Evolutionary conservation across 768 basidiomycete species (phyloP).

Genomic region (Phlebiopsis flavidoalba): DNA sequence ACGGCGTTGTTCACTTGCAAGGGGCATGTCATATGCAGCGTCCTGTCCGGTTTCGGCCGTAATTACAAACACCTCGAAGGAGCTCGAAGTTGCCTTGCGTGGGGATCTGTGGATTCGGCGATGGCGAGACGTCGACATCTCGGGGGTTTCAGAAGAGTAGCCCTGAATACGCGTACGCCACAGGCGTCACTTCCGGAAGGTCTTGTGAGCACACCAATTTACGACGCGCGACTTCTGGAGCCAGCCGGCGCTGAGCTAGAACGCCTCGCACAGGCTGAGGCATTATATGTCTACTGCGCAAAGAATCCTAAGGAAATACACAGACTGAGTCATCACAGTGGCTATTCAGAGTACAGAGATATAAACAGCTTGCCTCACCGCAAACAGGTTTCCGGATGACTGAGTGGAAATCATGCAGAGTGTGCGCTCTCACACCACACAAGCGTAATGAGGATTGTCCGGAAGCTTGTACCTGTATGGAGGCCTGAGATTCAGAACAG

Average conservation of each 20-base stretch:
- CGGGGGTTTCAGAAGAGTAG: not conserved
- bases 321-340: not conserved
- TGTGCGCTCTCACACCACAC: not conserved
- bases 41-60: not conserved
- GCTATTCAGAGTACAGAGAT: not conserved
- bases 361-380: not conserved
- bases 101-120: not conserved
- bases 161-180: not conserved
- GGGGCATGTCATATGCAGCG: not conserved
- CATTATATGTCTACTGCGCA: not conserved
- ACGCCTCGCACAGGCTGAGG: not conserved
- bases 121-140: not conserved
- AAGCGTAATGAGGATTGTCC: constrained; percentile 1
- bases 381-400: not conserved
- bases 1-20: not conserved
- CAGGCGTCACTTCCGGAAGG: not conserved
- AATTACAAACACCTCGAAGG: not conserved
- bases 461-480: constrained; percentile 1
- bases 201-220: constrained; percentile 3
- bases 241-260: not conserved
- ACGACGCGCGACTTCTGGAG: not conserved
- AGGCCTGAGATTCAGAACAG: constrained; percentile 2
- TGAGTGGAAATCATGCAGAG: not conserved
- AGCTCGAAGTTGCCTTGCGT: not conserved
- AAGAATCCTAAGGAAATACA: not conserved